phyloP scores from a whole-genome alignment of 805 yeast species.

The Candida coleopterorum region DNA sequence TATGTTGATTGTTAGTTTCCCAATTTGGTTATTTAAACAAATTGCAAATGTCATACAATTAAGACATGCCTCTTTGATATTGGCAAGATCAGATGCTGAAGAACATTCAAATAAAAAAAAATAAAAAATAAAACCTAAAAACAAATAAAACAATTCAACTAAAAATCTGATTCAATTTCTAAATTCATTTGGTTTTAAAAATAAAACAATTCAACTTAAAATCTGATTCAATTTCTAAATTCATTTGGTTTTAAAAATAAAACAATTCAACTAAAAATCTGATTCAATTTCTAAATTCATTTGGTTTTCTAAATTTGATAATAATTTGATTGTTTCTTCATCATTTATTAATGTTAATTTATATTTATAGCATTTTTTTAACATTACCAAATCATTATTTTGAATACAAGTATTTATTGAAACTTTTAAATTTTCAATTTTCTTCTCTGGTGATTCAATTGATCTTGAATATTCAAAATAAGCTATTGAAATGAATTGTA shows the following conservation, averaged over 20 bases:
- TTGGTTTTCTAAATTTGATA: background rate
- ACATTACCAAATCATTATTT: slow-evolving; percentile 32
- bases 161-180: too few species aligned
- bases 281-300: background rate
- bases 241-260: too few species aligned
- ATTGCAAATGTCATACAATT: slow-evolving; percentile 84
- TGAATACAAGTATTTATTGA: slow-evolving; percentile 33
- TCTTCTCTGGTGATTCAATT: background rate
- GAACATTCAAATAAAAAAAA: slow-evolving; percentile 25
- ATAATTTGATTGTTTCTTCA: slow-evolving; percentile 20
- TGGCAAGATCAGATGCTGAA: slow-evolving; percentile 74
- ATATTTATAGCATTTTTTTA: slow-evolving; percentile 32
- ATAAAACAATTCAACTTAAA: too few species aligned
- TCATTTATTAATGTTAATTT: slow-evolving; percentile 16
- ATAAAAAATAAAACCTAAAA: too few species aligned
- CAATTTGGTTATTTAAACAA: slow-evolving; percentile 90
- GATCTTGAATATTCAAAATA: slow-evolving; percentile 27
- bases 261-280: background rate
- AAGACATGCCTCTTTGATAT: slow-evolving; percentile 73
- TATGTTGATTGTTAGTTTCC: slow-evolving; percentile 59
- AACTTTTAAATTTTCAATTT: background rate
- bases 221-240: too few species aligned
- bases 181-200: too few species aligned
- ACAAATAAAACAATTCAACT: too few species aligned
- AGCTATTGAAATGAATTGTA: slow-evolving; percentile 32